Base-by-base conservation (phyloP, 192 early-diverging fungal genomes). In the Linnemannia elongata region DNA sequence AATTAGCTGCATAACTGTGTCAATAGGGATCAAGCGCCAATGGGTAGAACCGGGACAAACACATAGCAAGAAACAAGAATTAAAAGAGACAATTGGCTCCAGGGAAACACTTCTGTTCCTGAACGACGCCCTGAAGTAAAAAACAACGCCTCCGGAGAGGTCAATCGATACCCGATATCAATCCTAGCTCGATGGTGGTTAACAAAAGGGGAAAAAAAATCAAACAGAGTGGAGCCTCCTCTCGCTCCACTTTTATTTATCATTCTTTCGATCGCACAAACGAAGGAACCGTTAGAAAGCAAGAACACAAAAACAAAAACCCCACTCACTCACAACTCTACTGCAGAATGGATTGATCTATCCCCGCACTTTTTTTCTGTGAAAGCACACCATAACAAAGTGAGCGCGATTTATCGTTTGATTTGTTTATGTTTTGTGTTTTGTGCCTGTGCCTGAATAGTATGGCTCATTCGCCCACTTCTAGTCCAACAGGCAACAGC, bases 381-480 rank as follows among this genome's bases (percentile, higher is more conserved):
- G 3, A 45, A 45, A 45, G 13, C 1, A 45, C 44, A 45, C 9
- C 6, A 17, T 22, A 5, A 20, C 9, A 17, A 54, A 5, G 22
- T n/a, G 52, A 54, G 52, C 6, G 5, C 22, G 1, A 30, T 4
- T 66, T 66, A 66, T 12, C 60, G 60, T 66, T 66, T 66, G 60
- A 66, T 66, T 66, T 66, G 60, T 66, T 66, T 57, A 27, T 66
- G n/a, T 66, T 66, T 66, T 66, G 30, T 33, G 4, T 66, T 24
- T 66, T 35, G 60, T 33, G 10, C 60, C 30, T 33, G 60, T 66
- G 60, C 27, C 27, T 33, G 12, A 3, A 5, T 27, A n/a, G 6
- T 2, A 60, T 18, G 52, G 44, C 12, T 20, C 20, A 52, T 52
- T 52, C 49, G 49, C 49, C 49, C 49, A 52, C 3, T n/a, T n/a